Evolutionary conservation across 192 early-diverging fungal species (phyloP).

Genomic region (Paraglomus brasilianum): DNA sequence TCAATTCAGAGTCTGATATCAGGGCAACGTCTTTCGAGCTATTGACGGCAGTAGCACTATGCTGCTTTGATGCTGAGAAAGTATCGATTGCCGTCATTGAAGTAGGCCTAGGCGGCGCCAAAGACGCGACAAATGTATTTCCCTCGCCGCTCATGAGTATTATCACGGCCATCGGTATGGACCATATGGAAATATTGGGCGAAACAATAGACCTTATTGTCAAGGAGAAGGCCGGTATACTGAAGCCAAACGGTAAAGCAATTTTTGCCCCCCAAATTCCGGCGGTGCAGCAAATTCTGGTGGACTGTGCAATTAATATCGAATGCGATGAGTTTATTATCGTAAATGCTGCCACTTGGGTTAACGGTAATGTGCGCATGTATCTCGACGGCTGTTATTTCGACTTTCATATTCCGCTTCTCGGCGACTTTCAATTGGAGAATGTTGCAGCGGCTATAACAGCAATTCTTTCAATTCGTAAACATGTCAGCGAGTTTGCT

Average conservation of each 20-base stretch:
- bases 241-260: conserved; percentile 52
- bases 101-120: conserved; percentile 81
- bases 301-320: conserved; percentile 33
- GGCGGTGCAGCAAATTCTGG: conserved; percentile 39
- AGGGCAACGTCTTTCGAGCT: conserved; percentile 72
- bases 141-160: conserved; percentile 63
- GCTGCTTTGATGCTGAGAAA: conserved; percentile 50
- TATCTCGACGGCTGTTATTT: neutral
- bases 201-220: conserved; percentile 73
- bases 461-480: conserved; percentile 54
- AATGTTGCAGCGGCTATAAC: conserved; percentile 77
- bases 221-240: conserved; percentile 82
- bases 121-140: conserved; percentile 81
- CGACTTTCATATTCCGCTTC: conserved; percentile 55
- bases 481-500: conserved; percentile 35
- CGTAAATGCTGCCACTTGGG: conserved; percentile 36
- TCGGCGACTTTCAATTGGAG: conserved; percentile 76
- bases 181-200: conserved; percentile 70
- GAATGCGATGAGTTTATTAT: conserved; percentile 25
- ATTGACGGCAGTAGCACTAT: conserved; percentile 54
- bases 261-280: conserved; percentile 56
- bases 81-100: conserved; percentile 78
- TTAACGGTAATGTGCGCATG: neutral
- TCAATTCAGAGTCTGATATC: conserved; percentile 41
- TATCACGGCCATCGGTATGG: conserved; percentile 78